Base-by-base conservation (phyloP, 345 rosid species). In the Dimocarpus longan region DNA sequence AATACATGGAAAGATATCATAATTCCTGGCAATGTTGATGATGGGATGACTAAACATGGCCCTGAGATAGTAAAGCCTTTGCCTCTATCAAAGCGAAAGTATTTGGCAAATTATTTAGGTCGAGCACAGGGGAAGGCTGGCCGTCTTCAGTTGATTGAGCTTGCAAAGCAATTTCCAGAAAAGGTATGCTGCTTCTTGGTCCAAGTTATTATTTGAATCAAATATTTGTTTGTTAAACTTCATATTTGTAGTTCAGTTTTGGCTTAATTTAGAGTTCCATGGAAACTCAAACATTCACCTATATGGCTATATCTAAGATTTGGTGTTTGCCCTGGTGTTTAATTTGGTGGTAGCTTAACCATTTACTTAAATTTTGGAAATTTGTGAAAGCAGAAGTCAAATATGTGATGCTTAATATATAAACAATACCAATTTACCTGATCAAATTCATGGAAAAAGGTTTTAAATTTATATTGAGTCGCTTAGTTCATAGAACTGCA, bases 81-180 rank as follows among this genome's bases (percentile, higher is more conserved):
- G 86, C 94, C 97, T 82, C 65, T 96, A 73, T 79, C 89, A 42
- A 88, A 89, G 83, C 89, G 98, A 76, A 91, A 90, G 85, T 91
- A 88, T 85, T 82, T 92, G 83, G 95, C 97, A 5, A 96, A 96
- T 85, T 96, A 90, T 85, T 86, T 96, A 75, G 99, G 98, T 43
- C 91, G 99, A 77, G 98, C 97, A 13, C 99, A 94, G 76, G 94
- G 91, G 66, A 96, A 94, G 81, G 82, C 82, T 84, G 99, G 97
- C 39, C 90, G 98, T 66, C 92, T 96, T 79, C 88, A 87, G 80
- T 81, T 96, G 81, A 93, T 96, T 66, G 92, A 93, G 77, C 94
- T 96, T 57, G 87, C 98, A 70, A 89, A 90, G 82, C 91, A 92
- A 81, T 93, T 83, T 85, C 94, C 98, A 39, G 88, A 93, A 71